Base-by-base conservation (phyloP, 202 grass and related monocot species). In the Dendrocalamus latiflorus region DNA sequence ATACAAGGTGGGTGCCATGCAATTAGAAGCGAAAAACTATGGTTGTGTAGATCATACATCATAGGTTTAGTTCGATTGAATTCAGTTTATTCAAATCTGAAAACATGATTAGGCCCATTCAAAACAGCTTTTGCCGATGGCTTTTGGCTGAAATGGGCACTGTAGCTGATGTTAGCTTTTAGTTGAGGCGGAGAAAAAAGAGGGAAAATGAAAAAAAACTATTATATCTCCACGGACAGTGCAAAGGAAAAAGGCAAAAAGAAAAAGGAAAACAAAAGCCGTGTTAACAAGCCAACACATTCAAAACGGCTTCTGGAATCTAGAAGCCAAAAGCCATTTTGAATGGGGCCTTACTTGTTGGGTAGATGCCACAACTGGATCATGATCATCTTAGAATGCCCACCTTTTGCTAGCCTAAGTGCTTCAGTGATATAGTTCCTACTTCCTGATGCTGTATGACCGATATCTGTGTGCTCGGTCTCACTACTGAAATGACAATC, bases 401-500 rank as follows among this genome's bases (percentile, higher is more conserved):
- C 45, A 67, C 10, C 2, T 54, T 41, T 53, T 79, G 76, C 62
- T 66, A 79, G 3, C 8, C 2, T 53, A 21, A 21, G 6, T 16
- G n/a, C 37, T 37, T 53, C 13, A 9, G 1, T 75, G 34, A 44
- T 78, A 56, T 77, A 60, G 25, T 41, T 61, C 65, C 28, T 79
- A 33, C 28, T 11, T 74, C 12, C 59, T 22, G 68, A 68, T 88
- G 33, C 10, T 62, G 8, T 74, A 75, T 68, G 68, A 16, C 73
- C 74, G 28, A 60, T 65, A 53, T 81, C 3, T 0, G 11, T 17
- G 2, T 20, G 21, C 79, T 83, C 5, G 3, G 30, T 64, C 17
- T n/a, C 53, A 59, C 69, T 47, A 65, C 30, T 76, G 55, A 79
- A 87, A 44, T 74, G 30, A 54, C 11, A 10, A n/a, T 80, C 38